Evolutionary conservation across 805 yeast species (phyloP).

Genomic region (Maudiozyma turicensis): DNA sequence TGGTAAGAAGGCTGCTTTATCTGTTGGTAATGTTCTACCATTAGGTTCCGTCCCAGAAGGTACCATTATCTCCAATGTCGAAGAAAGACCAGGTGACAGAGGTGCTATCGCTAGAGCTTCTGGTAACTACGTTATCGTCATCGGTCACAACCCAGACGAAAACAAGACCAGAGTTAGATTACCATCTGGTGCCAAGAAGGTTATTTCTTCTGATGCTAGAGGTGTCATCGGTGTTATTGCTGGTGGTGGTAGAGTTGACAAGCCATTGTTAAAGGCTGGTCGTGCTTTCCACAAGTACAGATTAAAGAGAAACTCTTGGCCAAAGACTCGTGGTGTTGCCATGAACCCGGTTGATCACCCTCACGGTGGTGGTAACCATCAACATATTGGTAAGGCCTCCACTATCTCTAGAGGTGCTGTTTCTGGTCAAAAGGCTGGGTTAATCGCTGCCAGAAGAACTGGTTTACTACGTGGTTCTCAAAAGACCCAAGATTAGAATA

Average conservation of each 20-base stretch:
- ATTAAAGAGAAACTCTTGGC: slow-evolving; percentile 99
- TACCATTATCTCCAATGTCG: slow-evolving; percentile 97
- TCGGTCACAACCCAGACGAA: slow-evolving; percentile 99
- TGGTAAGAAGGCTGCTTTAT: slow-evolving; percentile 96
- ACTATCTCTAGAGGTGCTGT: slow-evolving; percentile 99
- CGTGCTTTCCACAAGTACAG: slow-evolving; percentile 99
- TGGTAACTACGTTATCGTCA: slow-evolving; percentile 97
- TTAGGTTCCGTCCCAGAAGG: slow-evolving; percentile 98
- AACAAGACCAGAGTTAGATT: slow-evolving; percentile 98
- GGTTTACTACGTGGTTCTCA: slow-evolving; percentile 99
- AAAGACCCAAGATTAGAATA: slow-evolving; percentile 66
- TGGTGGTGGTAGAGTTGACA: slow-evolving; percentile 99
- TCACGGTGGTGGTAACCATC: slow-evolving; percentile 99
- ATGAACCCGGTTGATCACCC: slow-evolving; percentile 99
- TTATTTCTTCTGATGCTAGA: slow-evolving; percentile 91
- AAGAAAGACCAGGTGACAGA: slow-evolving; percentile 98
- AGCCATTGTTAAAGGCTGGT: slow-evolving; percentile 99
- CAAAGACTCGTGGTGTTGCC: slow-evolving; percentile 99
- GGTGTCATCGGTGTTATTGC: slow-evolving; percentile 99
- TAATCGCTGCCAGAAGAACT: slow-evolving; percentile 99
- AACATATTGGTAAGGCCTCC: slow-evolving; percentile 99
- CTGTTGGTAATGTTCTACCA: slow-evolving; percentile 95
- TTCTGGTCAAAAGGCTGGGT: slow-evolving; percentile 99
- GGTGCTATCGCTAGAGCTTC: slow-evolving; percentile 99
- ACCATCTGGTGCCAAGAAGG: slow-evolving; percentile 98